Percentiles rank a stretch among this genome's conserved stretches.
Evolutionary conservation across 2,329 filamentous ascomycete genomes (phyloP).

Genomic region (Neodidymelliopsis sp.): DNA sequence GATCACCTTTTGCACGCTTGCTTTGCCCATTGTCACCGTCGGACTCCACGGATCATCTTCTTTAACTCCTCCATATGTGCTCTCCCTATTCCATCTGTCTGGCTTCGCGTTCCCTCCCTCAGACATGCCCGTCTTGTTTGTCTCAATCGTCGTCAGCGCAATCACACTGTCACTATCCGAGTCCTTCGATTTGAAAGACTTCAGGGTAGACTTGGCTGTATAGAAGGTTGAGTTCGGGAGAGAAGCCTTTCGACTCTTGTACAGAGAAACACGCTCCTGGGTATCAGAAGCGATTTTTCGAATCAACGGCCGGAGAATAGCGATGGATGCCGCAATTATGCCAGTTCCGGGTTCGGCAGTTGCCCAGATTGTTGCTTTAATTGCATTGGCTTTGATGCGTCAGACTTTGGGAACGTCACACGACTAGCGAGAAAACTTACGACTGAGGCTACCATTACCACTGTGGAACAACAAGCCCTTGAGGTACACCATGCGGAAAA

Average conservation of each 20-base stretch:
- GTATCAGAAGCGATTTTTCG: constrained; percentile 35
- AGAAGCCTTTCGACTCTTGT: constrained; percentile 21
- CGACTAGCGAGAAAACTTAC: constrained; percentile 13
- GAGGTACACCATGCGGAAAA: constrained; percentile 44
- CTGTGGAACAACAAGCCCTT: constrained; percentile 29
- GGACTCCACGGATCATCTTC: constrained; percentile 31
- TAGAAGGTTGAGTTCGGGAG: constrained; percentile 7
- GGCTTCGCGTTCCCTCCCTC: not conserved
- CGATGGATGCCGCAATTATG: constrained; percentile 58
- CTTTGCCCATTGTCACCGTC: constrained; percentile 25
- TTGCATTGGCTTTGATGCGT: constrained; percentile 37
- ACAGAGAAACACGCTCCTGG: constrained; percentile 25
- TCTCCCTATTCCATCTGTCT: constrained; percentile 13
- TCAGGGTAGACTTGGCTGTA: constrained; percentile 10
- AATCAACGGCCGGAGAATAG: constrained; percentile 56
- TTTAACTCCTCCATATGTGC: constrained; percentile 15
- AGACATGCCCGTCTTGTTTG: constrained; percentile 6
- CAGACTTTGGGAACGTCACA: not conserved
- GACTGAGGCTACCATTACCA: constrained; percentile 3
- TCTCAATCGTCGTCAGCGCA: constrained; percentile 24
- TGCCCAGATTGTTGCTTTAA: constrained; percentile 55
- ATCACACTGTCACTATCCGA: constrained; percentile 25
- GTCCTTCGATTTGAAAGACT: constrained; percentile 1
- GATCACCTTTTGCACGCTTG: constrained; percentile 21
- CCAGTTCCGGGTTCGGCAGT: constrained; percentile 60